A percentile compares a stretch with the other conserved stretches of the same genome.
These are phyloP conservation scores for Acacia crassicarpa DNA, from an alignment of 306 rosid species.

Conservation along the genomic window DNA sequence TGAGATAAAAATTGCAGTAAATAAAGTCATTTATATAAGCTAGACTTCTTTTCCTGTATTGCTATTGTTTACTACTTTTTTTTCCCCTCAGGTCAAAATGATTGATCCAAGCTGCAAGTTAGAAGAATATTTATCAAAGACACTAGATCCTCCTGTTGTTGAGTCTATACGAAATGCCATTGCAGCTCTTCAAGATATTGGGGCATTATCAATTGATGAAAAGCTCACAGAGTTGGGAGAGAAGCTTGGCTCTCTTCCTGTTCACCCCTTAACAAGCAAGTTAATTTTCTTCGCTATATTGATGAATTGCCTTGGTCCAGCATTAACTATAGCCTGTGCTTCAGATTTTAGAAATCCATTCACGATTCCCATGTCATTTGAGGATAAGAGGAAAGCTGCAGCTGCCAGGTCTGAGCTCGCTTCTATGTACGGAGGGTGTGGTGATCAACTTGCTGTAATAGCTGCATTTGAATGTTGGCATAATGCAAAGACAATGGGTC, in stretches of 20 bases:
- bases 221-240: conserved; percentile 81
- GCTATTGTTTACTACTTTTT: not conserved
- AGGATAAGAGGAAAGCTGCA: conserved; percentile 57
- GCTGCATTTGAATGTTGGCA: conserved; percentile 90
- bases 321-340: conserved; percentile 91
- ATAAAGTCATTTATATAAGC: conserved; percentile 22
- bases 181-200: conserved; percentile 82
- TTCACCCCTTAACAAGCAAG: conserved; percentile 87
- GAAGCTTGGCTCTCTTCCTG: conserved; percentile 89
- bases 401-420: conserved; percentile 72
- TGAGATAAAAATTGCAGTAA: not conserved
- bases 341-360: conserved; percentile 87
- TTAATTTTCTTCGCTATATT: conserved; percentile 86
- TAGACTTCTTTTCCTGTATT: not conserved
- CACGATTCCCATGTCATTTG: conserved; percentile 69
- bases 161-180: conserved; percentile 82
- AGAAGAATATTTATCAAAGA: conserved; percentile 71
- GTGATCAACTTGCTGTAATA: conserved; percentile 85
- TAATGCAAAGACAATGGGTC: conserved; percentile 60
- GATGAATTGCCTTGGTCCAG: conserved; percentile 97
- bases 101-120: conserved; percentile 75
- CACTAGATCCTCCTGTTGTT: conserved; percentile 82
- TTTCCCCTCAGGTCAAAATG: conserved; percentile 67
- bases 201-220: conserved; percentile 79
- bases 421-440: conserved; percentile 71